Evolutionary conservation across 352 stramenopile genomes (phyloP).

Genomic region (Thalassiosira mediterranea): DNA sequence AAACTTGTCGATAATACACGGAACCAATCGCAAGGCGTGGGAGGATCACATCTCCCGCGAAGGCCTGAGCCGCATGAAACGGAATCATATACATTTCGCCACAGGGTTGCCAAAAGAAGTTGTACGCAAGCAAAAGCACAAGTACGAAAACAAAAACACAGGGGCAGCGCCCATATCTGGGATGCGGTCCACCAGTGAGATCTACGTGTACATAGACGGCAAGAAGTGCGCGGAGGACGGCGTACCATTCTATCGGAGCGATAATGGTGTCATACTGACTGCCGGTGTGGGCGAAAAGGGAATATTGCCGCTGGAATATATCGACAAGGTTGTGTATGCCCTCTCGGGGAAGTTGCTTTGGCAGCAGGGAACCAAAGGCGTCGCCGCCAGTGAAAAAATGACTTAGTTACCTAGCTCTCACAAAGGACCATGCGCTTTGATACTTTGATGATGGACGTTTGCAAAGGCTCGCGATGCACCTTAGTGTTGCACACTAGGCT

Average conservation of each 20-base stretch:
- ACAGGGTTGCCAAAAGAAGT: constrained; percentile 49
- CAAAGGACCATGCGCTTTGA: too few species aligned
- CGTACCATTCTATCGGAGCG: constrained; percentile 70
- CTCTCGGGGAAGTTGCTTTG: constrained; percentile 41
- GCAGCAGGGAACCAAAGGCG: too few species aligned
- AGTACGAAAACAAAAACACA: constrained; percentile 23
- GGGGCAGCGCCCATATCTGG: constrained; percentile 62
- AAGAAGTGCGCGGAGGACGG: constrained; percentile 56
- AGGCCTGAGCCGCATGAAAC: constrained; percentile 68
- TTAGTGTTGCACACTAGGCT: too few species aligned
- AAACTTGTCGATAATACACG: constrained; percentile 67
- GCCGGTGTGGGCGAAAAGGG: constrained; percentile 62
- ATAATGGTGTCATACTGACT: constrained; percentile 78
- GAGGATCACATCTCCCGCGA: constrained; percentile 54
- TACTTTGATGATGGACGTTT: too few species aligned
- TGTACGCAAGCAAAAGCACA: constrained; percentile 7
- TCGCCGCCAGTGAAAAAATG: too few species aligned
- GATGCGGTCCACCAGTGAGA: constrained; percentile 66
- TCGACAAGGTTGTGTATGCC: constrained; percentile 59
- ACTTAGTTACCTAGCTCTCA: too few species aligned
- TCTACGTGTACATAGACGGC: constrained; percentile 78
- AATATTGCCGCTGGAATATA: constrained; percentile 66
- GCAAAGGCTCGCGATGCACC: too few species aligned
- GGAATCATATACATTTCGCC: constrained; percentile 83
- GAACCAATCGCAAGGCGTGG: constrained; percentile 68